These are phyloP conservation scores for Coriaria nepalensis DNA, from an alignment of 306 rosid genomes.

Conservation along the genomic window DNA sequence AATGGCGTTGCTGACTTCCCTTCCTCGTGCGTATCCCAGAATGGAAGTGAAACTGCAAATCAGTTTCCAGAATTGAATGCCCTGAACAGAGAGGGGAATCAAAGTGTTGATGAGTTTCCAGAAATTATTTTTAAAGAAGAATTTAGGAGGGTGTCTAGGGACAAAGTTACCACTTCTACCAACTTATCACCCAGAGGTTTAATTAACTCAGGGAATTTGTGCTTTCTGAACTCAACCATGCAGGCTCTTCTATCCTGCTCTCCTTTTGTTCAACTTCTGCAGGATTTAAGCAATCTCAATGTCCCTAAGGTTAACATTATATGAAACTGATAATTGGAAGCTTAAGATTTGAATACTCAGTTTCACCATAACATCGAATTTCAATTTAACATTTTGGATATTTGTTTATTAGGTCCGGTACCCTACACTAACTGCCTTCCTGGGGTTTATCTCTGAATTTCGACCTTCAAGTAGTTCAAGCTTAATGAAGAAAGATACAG, in stretches of 20 bases:
- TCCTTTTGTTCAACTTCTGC: conserved; percentile 69
- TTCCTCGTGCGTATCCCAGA: conserved; percentile 10
- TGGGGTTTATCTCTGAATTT: conserved; percentile 57
- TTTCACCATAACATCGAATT: background rate
- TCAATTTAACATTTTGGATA: background rate
- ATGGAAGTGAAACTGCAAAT: conserved; percentile 26
- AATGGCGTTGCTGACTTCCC: conserved; percentile 20
- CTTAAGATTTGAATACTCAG: background rate
- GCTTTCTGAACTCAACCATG: conserved; percentile 79
- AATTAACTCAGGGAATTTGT: conserved; percentile 71
- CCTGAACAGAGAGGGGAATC: conserved; percentile 22
- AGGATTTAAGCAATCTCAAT: conserved; percentile 42
- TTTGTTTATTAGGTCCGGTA: conserved; percentile 46
- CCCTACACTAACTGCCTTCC: conserved; percentile 68
- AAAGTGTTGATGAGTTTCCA: conserved; percentile 18
- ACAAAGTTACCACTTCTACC: conserved; percentile 18
- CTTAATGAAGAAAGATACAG: conserved; percentile 32
- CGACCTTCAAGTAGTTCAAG: conserved; percentile 40
- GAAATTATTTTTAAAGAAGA: conserved; percentile 18
- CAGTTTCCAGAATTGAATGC: conserved; percentile 33
- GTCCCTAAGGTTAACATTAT: conserved; percentile 46
- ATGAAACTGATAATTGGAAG: conserved; percentile 5
- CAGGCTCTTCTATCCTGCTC: conserved; percentile 90
- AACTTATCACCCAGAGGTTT: conserved; percentile 68
- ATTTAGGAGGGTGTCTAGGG: conserved; percentile 29